phyloP scores from a whole-genome alignment of 2,329 filamentous ascomycete genomes.

The Chaetomium olivaceum region DNA sequence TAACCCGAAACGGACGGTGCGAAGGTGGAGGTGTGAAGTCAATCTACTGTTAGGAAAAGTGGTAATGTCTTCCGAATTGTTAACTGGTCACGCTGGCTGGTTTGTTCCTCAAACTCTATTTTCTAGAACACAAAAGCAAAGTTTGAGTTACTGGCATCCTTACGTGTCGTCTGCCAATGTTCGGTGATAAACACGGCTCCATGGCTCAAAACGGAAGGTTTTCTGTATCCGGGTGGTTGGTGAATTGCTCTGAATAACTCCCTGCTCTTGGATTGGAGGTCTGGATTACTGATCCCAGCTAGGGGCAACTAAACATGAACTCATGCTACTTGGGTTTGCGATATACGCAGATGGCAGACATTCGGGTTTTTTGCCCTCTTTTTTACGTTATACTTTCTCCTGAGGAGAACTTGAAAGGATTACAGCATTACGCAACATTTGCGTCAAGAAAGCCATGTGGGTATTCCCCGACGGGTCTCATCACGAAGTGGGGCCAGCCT shows the following conservation, averaged over 20 bases:
- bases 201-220: not conserved
- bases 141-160: not conserved
- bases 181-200: not conserved
- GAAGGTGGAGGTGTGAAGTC: not conserved
- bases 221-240: not conserved
- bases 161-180: not conserved
- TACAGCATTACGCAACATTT: too few species aligned
- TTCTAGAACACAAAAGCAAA: not conserved
- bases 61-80: not conserved
- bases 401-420: too few species aligned
- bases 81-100: not conserved
- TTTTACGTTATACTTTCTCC: not conserved
- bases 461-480: not conserved
- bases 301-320: not conserved
- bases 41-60: not conserved
- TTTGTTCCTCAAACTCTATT: not conserved
- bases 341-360: not conserved
- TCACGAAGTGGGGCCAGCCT: not conserved
- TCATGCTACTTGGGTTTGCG: not conserved
- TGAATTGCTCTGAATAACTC: not conserved
- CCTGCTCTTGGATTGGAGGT: not conserved
- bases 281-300: constrained; percentile 8
- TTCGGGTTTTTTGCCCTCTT: not conserved
- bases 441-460: too few species aligned
- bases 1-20: not conserved